Conservation (phyloP, 2,329 filamentous ascomycete species). For the Zymoseptoria passerinii region DNA sequence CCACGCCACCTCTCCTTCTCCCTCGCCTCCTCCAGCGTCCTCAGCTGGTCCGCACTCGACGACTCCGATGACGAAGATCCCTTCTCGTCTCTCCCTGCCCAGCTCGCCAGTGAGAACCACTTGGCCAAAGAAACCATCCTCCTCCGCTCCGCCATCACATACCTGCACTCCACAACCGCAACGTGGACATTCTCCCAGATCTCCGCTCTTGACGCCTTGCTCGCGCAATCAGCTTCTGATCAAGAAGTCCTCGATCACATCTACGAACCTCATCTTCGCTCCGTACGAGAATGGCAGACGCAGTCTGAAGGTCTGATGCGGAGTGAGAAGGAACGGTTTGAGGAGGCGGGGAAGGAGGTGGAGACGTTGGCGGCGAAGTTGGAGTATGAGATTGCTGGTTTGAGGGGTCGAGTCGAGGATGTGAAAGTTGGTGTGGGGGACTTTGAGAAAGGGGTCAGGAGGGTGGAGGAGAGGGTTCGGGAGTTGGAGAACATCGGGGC, state of each 20-base stretch:
- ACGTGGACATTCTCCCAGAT: conserved; percentile 57
- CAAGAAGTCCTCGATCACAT: conserved; percentile 57
- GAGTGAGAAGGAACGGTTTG: conserved; percentile 59
- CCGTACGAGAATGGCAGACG: conserved; percentile 59
- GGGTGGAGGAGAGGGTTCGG: conserved; percentile 37
- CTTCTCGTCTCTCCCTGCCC: conserved; percentile 9
- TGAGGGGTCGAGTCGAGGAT: conserved; percentile 75
- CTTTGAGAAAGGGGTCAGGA: conserved; percentile 59
- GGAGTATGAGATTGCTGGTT: conserved; percentile 79
- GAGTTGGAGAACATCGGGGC: conserved; percentile 53
- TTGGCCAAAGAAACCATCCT: conserved; percentile 48
- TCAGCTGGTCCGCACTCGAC: conserved; percentile 48
- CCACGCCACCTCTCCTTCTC: conserved; percentile 68
- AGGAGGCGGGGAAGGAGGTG: conserved; percentile 66
- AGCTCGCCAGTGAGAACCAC: conserved; percentile 22
- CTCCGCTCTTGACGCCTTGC: conserved; percentile 42
- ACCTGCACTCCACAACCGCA: conserved; percentile 28
- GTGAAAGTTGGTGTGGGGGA: conserved; percentile 74
- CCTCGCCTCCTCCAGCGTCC: conserved; percentile 64
- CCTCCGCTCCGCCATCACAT: conserved; percentile 47
- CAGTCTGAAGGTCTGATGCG: conserved; percentile 60
- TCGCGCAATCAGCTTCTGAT: conserved; percentile 54
- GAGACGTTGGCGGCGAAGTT: conserved; percentile 75
- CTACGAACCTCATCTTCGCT: conserved; percentile 62
- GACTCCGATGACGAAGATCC: conserved; percentile 29